Base-by-base conservation (phyloP, 352 stramenopile species). In the Globisporangium sylvaticum region DNA sequence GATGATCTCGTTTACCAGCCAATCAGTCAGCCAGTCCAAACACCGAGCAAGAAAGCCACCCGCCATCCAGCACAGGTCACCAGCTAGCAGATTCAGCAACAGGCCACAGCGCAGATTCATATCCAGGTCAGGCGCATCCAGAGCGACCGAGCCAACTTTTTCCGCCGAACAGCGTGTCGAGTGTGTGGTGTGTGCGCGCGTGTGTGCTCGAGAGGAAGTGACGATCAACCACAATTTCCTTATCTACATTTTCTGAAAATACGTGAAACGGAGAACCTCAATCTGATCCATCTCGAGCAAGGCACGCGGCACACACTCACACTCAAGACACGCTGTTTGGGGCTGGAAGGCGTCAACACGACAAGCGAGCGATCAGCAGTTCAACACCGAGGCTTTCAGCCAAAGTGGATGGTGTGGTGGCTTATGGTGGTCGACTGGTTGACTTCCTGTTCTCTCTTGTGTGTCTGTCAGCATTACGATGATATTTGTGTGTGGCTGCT, bases 211-310 rank as follows among this genome's bases (percentile, higher is more conserved):
- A 59, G 74, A 74, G 83, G 77, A 90, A 50, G 76, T 92, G 84
- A 92, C 76, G 84, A 90, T 80, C 74, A 68, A 79, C 54, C 60
- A 73, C 73, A 72, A 72, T 64, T 76, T 74, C 76, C 78, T 86
- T 86, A 86, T 86, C 78, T 86, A 86, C 78, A 86, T 86, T 86
- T 81, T 83, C 78, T 76, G 78, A 86, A 61, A 58, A 68, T 58
- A 80, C 70, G 66, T 83, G 70, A 78, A 58, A 63, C 15, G 34
- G 42, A 55, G 31, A 60, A 53, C 24, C 55, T 50, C 54, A 67
- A 62, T 81, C 77, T 79, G 74, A 84, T 80, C 56, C 69, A 68
- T 67, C 48, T 71, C 62, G 54, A 39, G 56, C 56, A 42, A 10
- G 12, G 10, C 20, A 31, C n/a, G 4, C 34, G 37, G 8, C 6